Evolutionary conservation across 108 stramenopile species (phyloP).

Genomic region (Hondaea fermentalgiana): DNA sequence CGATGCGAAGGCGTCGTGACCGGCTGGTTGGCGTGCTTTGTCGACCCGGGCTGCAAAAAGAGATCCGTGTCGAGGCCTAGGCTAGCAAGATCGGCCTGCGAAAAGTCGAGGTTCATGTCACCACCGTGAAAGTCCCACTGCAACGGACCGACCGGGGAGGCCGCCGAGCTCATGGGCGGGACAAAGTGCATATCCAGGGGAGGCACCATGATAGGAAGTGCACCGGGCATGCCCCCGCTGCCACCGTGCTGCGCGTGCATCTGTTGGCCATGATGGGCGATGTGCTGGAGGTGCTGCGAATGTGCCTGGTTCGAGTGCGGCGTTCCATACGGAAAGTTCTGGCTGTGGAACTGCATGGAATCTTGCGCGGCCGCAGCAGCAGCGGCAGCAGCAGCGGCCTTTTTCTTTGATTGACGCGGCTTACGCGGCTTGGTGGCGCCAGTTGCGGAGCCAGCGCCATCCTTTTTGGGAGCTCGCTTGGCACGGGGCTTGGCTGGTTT

Average conservation of each 20-base stretch:
- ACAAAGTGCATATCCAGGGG: background rate
- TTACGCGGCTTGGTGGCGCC: background rate
- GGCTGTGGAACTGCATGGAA: no score
- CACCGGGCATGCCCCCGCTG: background rate
- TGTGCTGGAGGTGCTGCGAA: no score
- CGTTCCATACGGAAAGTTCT: no score
- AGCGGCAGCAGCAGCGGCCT: background rate
- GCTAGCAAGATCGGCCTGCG: background rate
- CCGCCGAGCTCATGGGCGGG: background rate
- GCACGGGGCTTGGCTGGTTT: background rate
- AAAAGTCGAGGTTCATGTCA: background rate
- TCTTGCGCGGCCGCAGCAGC: background rate
- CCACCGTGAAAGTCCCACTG: background rate
- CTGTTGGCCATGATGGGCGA: no score
- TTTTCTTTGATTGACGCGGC: background rate
- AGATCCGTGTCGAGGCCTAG: slow-evolving; percentile 3
- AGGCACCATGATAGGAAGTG: background rate
- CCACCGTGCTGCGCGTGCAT: no score
- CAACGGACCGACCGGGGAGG: background rate
- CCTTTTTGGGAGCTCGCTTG: background rate
- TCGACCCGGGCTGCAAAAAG: background rate
- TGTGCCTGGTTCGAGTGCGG: no score
- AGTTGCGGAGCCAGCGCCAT: background rate
- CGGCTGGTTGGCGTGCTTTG: background rate
- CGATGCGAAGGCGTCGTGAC: background rate